A percentile compares a stretch with the other conserved stretches of the same genome.
phyloP scores from a whole-genome alignment of 805 yeast genomes.

The Yarrowia keelungensis region DNA sequence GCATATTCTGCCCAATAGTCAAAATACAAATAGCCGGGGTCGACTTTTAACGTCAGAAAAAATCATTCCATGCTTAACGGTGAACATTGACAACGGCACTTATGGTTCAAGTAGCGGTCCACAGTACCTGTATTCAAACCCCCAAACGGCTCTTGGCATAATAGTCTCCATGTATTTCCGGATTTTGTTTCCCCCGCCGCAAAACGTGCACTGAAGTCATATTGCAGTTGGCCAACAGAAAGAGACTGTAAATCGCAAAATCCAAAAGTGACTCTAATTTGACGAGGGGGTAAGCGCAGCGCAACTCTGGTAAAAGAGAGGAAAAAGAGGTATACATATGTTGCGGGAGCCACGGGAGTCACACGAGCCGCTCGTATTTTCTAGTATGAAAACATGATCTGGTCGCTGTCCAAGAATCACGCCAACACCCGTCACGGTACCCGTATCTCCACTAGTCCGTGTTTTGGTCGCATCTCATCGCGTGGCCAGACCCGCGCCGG shows the following conservation, averaged over 20 bases:
- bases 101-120: no score
- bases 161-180: not conserved
- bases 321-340: not conserved
- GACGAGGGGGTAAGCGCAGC: not conserved
- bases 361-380: conserved; percentile 4
- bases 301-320: not conserved
- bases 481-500: not conserved
- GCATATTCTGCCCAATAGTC: conserved; percentile 4
- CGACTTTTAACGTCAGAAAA: not conserved
- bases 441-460: not conserved
- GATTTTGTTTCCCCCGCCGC: not conserved
- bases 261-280: conserved; percentile 11
- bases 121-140: no score
- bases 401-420: not conserved
- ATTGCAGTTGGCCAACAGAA: conserved; percentile 15
- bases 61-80: no score
- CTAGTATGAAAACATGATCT: not conserved
- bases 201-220: conserved; percentile 16
- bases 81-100: no score
- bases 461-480: not conserved
- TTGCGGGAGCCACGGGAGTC: not conserved
- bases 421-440: not conserved
- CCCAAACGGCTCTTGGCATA: conserved; percentile 5
- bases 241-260: conserved; percentile 19
- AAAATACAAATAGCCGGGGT: not conserved